Percentiles rank a stretch among this genome's conserved stretches.
These are phyloP conservation scores for Stephanodiscus triporus DNA, from an alignment of 108 stramenopile genomes.

Conservation along the genomic window DNA sequence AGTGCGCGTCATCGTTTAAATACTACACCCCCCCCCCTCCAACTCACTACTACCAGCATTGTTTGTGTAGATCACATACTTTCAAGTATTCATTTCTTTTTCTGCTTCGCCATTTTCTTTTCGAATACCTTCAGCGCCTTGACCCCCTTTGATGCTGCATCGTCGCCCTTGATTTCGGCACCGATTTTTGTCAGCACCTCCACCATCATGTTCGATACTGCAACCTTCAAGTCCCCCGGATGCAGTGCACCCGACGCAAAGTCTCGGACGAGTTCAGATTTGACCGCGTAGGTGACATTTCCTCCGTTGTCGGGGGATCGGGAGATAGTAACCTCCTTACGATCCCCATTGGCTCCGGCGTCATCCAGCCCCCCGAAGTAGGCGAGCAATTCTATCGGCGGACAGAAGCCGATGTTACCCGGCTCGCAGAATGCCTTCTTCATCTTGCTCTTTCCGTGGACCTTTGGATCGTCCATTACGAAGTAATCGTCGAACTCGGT, in stretches of 20 bases:
- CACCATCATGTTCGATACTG: slow-evolving; percentile 78
- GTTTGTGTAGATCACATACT: neutral
- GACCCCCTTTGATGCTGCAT: slow-evolving; percentile 81
- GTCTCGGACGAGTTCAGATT: slow-evolving; percentile 75
- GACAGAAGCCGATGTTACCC: slow-evolving; percentile 85
- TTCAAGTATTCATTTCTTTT: slow-evolving; percentile 53
- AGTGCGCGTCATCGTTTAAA: slow-evolving; percentile 19
- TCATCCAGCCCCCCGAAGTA: slow-evolving; percentile 59
- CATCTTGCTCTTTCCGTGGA: slow-evolving; percentile 94
- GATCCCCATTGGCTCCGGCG: slow-evolving; percentile 25
- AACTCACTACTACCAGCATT: neutral
- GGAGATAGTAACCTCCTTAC: slow-evolving; percentile 57
- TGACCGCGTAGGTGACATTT: slow-evolving; percentile 75
- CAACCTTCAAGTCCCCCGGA: slow-evolving; percentile 95
- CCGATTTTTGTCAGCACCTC: slow-evolving; percentile 84
- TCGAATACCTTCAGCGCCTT: slow-evolving; percentile 83
- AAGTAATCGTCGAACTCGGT: slow-evolving; percentile 88
- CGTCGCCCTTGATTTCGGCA: slow-evolving; percentile 81
- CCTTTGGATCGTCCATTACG: slow-evolving; percentile 88
- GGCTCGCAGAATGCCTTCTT: slow-evolving; percentile 99
- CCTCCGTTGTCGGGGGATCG: slow-evolving; percentile 89
- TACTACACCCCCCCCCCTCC: neutral
- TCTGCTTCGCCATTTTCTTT: slow-evolving; percentile 82
- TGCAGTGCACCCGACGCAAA: slow-evolving; percentile 89
- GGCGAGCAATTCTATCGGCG: slow-evolving; percentile 77